Evolutionary conservation across 257 asterid genomes (phyloP).

Genomic region (Nicotiana paniculata): DNA sequence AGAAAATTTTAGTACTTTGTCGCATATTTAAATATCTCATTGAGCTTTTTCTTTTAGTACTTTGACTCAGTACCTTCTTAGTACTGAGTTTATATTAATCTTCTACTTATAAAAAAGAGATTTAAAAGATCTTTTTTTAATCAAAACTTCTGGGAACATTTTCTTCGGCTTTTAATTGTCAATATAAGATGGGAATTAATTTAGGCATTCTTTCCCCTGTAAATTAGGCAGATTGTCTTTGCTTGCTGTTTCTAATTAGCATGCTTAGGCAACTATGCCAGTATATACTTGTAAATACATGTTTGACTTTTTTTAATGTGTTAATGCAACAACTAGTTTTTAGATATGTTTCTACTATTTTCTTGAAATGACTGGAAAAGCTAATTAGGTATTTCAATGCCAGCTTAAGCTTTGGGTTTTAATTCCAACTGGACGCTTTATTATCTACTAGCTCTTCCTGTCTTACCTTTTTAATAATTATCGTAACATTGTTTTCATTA

Average conservation of each 20-base stretch:
- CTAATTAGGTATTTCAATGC: background rate
- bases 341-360: background rate
- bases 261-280: background rate
- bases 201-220: background rate
- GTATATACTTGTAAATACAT: background rate
- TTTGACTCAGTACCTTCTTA: too few relatives aligned
- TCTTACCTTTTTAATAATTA: background rate
- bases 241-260: background rate
- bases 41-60: too few relatives aligned
- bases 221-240: background rate
- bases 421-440: background rate
- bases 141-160: background rate
- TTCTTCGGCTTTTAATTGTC: background rate
- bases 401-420: background rate
- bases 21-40: too few relatives aligned
- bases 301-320: background rate
- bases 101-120: too few relatives aligned
- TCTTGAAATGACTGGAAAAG: background rate
- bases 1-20: too few relatives aligned
- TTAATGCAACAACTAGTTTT: background rate
- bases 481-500: background rate
- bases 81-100: too few relatives aligned
- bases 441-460: background rate
- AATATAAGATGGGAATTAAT: background rate
- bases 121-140: background rate